phyloP scores from a whole-genome alignment of 2,329 filamentous ascomycete species.

The Xylariaceae sp. region DNA sequence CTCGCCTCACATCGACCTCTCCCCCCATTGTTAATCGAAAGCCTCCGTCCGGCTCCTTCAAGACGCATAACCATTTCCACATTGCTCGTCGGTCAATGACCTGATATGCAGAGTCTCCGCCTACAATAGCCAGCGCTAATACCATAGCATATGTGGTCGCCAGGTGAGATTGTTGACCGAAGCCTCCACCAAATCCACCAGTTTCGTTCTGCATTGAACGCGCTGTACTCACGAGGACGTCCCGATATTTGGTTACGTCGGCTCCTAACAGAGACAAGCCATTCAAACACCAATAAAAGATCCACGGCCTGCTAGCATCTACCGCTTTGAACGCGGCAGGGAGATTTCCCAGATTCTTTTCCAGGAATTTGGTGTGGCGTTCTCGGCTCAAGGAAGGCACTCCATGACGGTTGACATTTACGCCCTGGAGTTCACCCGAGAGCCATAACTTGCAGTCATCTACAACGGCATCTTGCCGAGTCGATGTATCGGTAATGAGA shows the following conservation, averaged over 20 bases:
- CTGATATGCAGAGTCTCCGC: constrained; percentile 74
- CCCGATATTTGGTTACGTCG: constrained; percentile 70
- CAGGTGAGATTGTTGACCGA: constrained; percentile 86
- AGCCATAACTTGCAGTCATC: constrained; percentile 73
- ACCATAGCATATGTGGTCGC: constrained; percentile 87
- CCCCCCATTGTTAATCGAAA: constrained; percentile 86
- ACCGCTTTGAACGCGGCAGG: constrained; percentile 73
- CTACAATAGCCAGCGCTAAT: constrained; percentile 78
- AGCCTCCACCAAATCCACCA: constrained; percentile 93
- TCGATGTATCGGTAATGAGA: constrained; percentile 71
- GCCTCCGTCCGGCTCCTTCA: constrained; percentile 89
- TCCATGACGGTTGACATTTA: constrained; percentile 70
- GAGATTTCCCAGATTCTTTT: constrained; percentile 63
- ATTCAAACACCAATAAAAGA: constrained; percentile 89
- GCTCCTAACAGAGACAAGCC: constrained; percentile 78
- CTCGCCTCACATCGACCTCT: constrained; percentile 88
- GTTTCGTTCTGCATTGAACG: constrained; percentile 78
- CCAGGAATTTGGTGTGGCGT: constrained; percentile 67
- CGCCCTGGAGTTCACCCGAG: constrained; percentile 54
- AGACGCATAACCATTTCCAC: constrained; percentile 86
- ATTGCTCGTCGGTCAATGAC: constrained; percentile 81
- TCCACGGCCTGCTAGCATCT: constrained; percentile 91
- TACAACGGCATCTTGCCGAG: constrained; percentile 71
- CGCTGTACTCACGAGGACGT: constrained; percentile 76
- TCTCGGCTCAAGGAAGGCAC: constrained; percentile 74